phyloP scores from a whole-genome alignment of 1,284 basidiomycete genomes.

The Cryptococcus jaspeensis region DNA sequence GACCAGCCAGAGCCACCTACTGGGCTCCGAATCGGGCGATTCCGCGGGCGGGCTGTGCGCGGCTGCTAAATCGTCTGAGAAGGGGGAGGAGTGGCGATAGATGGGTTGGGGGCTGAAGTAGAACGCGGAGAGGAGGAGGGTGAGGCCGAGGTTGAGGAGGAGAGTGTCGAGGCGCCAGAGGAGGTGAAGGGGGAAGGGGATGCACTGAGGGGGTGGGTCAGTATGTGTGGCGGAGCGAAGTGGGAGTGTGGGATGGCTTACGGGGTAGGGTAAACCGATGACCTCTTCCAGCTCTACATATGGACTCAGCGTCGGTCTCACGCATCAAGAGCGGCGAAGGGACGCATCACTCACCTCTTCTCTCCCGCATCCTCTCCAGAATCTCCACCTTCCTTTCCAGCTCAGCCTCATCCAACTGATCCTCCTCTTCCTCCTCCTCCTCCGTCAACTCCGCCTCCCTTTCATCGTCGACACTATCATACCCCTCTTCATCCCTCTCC shows the following conservation, averaged over 20 bases:
- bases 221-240: neutral
- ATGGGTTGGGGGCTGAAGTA: constrained; percentile 49
- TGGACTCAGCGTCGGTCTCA: too few relatives aligned
- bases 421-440: constrained; percentile 45
- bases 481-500: constrained; percentile 15
- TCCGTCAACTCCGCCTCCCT: constrained; percentile 26
- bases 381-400: constrained; percentile 46
- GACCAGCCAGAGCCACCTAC: constrained; percentile 33
- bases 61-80: neutral
- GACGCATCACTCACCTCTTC: constrained; percentile 38
- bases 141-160: constrained; percentile 51
- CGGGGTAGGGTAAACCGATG: constrained; percentile 47
- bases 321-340: too few relatives aligned
- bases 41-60: constrained; percentile 1
- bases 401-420: constrained; percentile 41
- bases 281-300: constrained; percentile 36
- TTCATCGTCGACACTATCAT: constrained; percentile 16
- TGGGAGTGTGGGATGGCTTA: constrained; percentile 14
- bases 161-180: constrained; percentile 52
- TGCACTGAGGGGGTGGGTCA: constrained; percentile 31
- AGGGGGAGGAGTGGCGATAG: constrained; percentile 31
- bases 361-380: constrained; percentile 44
- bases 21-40: constrained; percentile 16
- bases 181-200: constrained; percentile 48
- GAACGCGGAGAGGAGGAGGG: constrained; percentile 49